A percentile compares a stretch with the other conserved stretches of the same genome.
These are phyloP conservation scores for Paecilomyces formosus DNA, from an alignment of 2,329 filamentous ascomycete species.

Conservation along the genomic window DNA sequence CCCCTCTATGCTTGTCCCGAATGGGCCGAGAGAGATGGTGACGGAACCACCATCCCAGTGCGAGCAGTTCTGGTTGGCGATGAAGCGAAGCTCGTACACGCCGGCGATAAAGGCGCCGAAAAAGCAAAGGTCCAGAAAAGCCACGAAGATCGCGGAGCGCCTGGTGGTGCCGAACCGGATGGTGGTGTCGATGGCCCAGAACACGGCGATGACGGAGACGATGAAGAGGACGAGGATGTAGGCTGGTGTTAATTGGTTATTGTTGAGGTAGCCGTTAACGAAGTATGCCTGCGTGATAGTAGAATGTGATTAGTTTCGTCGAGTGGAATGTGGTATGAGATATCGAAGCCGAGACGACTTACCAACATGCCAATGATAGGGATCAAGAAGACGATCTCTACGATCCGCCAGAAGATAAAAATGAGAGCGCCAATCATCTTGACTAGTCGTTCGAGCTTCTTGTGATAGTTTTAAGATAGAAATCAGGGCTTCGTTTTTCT, in stretches of 20 bases:
- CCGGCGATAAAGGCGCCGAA: conserved; percentile 57
- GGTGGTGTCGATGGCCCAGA: conserved; percentile 55
- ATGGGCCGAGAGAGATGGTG: conserved; percentile 54
- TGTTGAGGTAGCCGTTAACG: conserved; percentile 51
- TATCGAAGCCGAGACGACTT: conserved; percentile 11
- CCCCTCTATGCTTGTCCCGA: conserved; percentile 45
- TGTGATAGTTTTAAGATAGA: background rate
- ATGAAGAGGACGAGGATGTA: conserved; percentile 60
- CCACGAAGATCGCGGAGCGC: conserved; percentile 53
- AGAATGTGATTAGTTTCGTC: background rate
- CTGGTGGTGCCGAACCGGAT: conserved; percentile 53
- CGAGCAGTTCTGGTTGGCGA: conserved; percentile 59
- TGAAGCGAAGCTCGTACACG: conserved; percentile 51
- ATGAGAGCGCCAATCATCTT: conserved; percentile 48
- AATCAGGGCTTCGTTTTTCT: background rate
- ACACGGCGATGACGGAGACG: conserved; percentile 52
- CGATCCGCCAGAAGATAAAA: conserved; percentile 55
- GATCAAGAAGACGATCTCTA: conserved; percentile 55
- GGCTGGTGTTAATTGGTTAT: conserved; percentile 51
- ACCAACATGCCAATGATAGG: conserved; percentile 57
- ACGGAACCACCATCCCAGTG: conserved; percentile 48
- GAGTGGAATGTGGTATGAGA: conserved; percentile 1
- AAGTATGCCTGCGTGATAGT: conserved; percentile 45
- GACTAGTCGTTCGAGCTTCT: conserved; percentile 7
- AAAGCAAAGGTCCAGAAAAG: conserved; percentile 55